A percentile compares a stretch with the other conserved stretches of the same genome.
phyloP scores from a whole-genome alignment of 345 rosid species.

The Brassica juncea region DNA sequence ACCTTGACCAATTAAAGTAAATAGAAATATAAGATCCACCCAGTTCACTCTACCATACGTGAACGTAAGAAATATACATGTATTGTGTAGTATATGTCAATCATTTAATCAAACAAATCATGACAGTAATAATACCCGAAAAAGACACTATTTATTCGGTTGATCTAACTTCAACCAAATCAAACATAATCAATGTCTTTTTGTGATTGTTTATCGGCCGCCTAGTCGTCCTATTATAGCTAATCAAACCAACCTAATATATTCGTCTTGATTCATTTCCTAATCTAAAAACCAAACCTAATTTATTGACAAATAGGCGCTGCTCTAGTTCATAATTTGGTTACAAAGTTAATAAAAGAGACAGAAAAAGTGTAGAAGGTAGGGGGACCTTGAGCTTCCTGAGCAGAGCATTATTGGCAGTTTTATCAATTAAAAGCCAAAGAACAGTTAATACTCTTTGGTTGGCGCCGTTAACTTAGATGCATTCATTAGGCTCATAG shows the following conservation, averaged over 20 bases:
- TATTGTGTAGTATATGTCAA: neutral
- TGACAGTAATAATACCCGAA: neutral
- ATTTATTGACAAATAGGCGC: neutral
- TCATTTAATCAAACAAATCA: neutral
- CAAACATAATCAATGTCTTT: slow-evolving; percentile 37
- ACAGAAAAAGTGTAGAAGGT: neutral
- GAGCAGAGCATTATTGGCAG: neutral
- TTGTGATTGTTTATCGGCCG: neutral
- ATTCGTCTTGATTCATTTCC: neutral
- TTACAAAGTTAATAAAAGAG: neutral
- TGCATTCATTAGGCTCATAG: slow-evolving; percentile 9
- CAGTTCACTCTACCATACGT: neutral
- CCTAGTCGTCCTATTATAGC: neutral
- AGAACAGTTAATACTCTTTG: neutral
- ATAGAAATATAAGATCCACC: neutral
- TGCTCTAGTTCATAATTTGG: neutral
- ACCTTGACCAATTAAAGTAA: slow-evolving; percentile 9
- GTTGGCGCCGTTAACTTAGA: slow-evolving; percentile 33
- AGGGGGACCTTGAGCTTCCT: neutral
- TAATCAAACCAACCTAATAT: slow-evolving; percentile 15
- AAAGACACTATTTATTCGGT: neutral
- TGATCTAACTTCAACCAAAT: slow-evolving; percentile 3
- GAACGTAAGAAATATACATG: neutral
- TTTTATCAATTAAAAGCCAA: neutral
- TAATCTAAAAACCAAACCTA: slow-evolving; percentile 2